A percentile compares a stretch with the other conserved stretches of the same genome.
These are phyloP conservation scores for Malus sieversii DNA, from an alignment of 306 rosid genomes.

Conservation along the genomic window DNA sequence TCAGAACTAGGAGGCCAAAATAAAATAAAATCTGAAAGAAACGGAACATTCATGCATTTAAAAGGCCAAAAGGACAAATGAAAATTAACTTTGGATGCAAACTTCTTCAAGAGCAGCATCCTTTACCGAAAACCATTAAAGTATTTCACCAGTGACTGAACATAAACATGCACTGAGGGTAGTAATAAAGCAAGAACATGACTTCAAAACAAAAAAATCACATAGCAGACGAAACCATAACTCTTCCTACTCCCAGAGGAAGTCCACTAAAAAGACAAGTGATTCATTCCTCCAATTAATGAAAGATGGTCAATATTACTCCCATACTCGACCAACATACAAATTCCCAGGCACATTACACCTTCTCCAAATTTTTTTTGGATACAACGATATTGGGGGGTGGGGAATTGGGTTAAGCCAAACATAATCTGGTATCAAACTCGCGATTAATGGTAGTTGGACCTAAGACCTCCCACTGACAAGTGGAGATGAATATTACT, in stretches of 20 bases:
- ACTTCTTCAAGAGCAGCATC: background rate
- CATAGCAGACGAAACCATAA: background rate
- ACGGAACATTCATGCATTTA: background rate
- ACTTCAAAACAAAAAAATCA: background rate
- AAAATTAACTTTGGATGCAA: background rate
- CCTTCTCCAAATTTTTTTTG: background rate
- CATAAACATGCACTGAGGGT: background rate
- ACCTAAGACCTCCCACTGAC: no score
- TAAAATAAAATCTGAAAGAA: background rate
- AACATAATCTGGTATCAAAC: no score
- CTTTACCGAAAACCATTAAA: background rate
- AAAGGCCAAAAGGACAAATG: background rate
- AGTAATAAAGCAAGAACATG: background rate
- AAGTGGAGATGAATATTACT: no score
- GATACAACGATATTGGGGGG: no score
- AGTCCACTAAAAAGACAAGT: background rate
- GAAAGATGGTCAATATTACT: background rate
- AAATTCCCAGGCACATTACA: background rate
- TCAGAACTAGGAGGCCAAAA: slow-evolving; percentile 6
- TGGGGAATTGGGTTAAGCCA: no score
- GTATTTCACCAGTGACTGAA: background rate
- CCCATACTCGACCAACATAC: background rate
- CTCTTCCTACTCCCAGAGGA: background rate
- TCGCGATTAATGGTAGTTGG: no score
- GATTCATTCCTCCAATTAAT: background rate